Conservation (phyloP, 2,329 filamentous ascomycete genomes). For the Sporothrix mexicana region DNA sequence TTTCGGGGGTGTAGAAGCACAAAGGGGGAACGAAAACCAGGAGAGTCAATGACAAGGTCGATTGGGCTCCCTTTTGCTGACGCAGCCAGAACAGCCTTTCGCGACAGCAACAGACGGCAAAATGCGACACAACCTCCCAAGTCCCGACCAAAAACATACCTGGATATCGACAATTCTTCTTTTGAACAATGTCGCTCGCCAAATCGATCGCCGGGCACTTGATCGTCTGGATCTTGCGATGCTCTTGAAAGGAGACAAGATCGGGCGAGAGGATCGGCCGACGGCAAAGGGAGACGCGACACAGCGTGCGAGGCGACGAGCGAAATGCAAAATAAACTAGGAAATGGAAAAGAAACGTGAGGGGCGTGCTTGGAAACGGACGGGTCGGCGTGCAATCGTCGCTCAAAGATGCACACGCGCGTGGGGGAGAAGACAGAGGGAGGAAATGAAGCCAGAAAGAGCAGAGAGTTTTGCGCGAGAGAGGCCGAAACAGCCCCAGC, state of each 20-base stretch:
- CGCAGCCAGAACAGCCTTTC: background rate
- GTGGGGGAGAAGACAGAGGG: slow-evolving; percentile 17
- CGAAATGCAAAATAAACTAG: background rate
- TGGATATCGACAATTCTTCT: background rate
- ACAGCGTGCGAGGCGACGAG: background rate
- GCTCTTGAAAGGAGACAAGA: background rate
- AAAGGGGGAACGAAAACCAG: background rate
- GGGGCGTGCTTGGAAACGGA: too few species aligned
- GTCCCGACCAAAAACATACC: background rate
- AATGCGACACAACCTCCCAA: background rate
- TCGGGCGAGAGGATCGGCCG: background rate
- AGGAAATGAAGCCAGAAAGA: slow-evolving; percentile 24
- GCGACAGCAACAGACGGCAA: background rate
- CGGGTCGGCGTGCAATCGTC: slow-evolving; percentile 10
- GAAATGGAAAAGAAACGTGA: background rate
- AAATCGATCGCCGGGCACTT: background rate
- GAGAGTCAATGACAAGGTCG: background rate
- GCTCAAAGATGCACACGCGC: slow-evolving; percentile 18
- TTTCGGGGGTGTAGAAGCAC: background rate
- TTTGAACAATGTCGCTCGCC: background rate
- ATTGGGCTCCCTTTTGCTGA: slow-evolving; percentile 3
- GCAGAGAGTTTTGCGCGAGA: slow-evolving; percentile 36
- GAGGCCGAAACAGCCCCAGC: slow-evolving; percentile 32
- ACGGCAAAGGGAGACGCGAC: slow-evolving; percentile 14
- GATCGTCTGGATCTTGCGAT: slow-evolving; percentile 17